Conservation (phyloP, 345 rosid species). For the Aquilaria malaccensis region DNA sequence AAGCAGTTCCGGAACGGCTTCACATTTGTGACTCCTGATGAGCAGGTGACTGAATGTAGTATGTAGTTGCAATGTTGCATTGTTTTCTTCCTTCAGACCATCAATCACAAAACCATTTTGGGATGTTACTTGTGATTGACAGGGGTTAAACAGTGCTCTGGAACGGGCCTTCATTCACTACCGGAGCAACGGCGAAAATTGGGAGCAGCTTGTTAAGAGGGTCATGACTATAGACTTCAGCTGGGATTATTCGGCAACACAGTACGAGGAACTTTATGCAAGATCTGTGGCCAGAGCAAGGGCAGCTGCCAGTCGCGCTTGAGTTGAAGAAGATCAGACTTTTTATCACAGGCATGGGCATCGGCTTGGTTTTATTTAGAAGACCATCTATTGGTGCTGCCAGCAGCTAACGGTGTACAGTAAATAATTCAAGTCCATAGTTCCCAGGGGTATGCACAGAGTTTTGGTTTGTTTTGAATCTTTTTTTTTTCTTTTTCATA, state of each 20-base stretch:
- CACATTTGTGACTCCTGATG: conserved; percentile 64
- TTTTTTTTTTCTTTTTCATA: background rate
- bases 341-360: background rate
- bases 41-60: conserved; percentile 40
- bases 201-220: conserved; percentile 65
- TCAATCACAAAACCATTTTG: background rate
- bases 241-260: conserved; percentile 77
- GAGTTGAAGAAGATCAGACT: background rate
- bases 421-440: background rate
- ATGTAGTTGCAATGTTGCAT: too few relatives aligned
- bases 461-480: background rate
- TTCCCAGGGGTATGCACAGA: background rate
- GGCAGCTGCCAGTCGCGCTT: conserved; percentile 30
- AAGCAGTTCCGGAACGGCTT: conserved; percentile 64
- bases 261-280: conserved; percentile 76
- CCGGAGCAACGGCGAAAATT: conserved; percentile 37
- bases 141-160: conserved; percentile 63
- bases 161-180: conserved; percentile 66
- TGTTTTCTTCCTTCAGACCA: too few relatives aligned
- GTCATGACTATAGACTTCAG: conserved; percentile 83
- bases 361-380: too few relatives aligned
- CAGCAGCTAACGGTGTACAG: background rate
- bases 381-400: background rate
- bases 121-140: conserved; percentile 7
- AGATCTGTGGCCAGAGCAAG: conserved; percentile 66